Base-by-base conservation (phyloP, 257 asterid genomes). In the Nemophila menziesii region DNA sequence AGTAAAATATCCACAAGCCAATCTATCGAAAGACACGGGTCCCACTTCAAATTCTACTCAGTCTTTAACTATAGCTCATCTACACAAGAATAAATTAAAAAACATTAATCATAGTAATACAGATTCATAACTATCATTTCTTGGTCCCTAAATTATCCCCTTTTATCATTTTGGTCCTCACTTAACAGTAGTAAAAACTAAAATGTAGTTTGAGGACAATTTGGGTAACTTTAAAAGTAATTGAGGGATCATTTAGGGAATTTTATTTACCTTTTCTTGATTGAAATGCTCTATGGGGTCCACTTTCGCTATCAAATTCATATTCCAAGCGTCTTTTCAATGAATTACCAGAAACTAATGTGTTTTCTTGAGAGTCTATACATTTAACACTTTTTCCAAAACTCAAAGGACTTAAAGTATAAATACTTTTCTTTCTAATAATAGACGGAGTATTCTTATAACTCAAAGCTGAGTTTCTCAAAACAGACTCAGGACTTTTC, bases 401-500 rank as follows among this genome's bases (percentile, higher is more conserved):
- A 29, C 70, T 43, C 22, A 62, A 43, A 40, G 63, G 58, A 8
- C 57, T 62, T 44, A 56, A 43, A 36, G 46, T 29, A 33, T 52
- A 45, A 29, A 62, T 42, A 43, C 37, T 15, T 52, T 40, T 76
- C 80, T 49, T 77, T 36, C 85, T 70, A 46, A 82, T 69, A 26
- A 82, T 76, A 45, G 92, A 79, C 27, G 94, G 94, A 34, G 75
- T 79, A 43, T 72, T 57, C 64, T 64, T 72, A 62, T 79, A 79
- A 67, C 75, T 69, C 70, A 56, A 46, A 13, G 89, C 85, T 1
- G 89, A 83, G 63, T 60, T 71, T 61, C 75, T 83, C 70, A 77
- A 55, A 58, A 72, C 17, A 51, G 71, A 72, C 39, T 68, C 90
- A 5, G 92, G 82, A 58, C 72, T 61, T 43, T 71, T 60, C 60